phyloP scores from a whole-genome alignment of 2,329 filamentous ascomycete genomes.

The Aureobasidium namibiae region DNA sequence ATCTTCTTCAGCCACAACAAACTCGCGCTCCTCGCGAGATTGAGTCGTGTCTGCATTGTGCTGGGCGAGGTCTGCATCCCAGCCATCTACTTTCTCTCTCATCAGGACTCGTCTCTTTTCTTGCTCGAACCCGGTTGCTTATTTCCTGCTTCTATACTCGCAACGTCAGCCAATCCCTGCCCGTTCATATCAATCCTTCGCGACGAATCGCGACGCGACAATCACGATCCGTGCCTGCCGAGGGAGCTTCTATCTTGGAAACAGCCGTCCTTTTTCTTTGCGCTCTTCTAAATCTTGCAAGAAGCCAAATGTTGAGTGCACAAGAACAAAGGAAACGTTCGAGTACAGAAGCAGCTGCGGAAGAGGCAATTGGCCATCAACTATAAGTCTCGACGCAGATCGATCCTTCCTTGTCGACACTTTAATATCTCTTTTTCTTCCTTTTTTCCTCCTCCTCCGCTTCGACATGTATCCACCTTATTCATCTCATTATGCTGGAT shows the following conservation, averaged over 20 bases:
- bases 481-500: constrained; percentile 16
- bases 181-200: not conserved
- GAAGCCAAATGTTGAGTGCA: constrained; percentile 10
- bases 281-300: constrained; percentile 3
- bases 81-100: not conserved
- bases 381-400: not conserved
- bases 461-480: constrained; percentile 9
- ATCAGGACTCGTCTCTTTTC: not conserved
- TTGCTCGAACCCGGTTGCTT: not conserved
- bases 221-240: not conserved
- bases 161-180: constrained; percentile 1
- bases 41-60: not conserved
- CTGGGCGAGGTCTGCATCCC: not conserved
- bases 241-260: not conserved
- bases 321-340: constrained; percentile 3
- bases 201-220: not conserved
- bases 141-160: not conserved
- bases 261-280: not conserved
- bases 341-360: not conserved
- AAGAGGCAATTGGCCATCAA: not conserved
- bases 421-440: constrained; percentile 2
- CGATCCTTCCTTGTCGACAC: not conserved
- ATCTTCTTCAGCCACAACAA: constrained; percentile 5
- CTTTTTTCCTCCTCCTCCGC: not conserved
- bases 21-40: constrained; percentile 10